Percentiles rank a stretch among this genome's conserved stretches.
phyloP scores from a whole-genome alignment of 2,329 filamentous ascomycete genomes.

The Metarhizium guizhouense region DNA sequence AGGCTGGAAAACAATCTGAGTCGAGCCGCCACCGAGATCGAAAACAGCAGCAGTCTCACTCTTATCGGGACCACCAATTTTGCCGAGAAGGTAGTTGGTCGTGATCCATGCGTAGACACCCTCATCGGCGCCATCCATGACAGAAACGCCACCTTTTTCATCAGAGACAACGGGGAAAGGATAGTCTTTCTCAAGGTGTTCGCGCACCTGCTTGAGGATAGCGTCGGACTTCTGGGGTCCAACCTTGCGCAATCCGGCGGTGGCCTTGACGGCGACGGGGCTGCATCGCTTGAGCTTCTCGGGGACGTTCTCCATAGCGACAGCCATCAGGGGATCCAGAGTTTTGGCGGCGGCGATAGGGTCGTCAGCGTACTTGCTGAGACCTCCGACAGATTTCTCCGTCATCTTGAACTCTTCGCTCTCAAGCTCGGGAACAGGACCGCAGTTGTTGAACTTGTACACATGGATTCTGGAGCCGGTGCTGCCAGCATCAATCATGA shows the following conservation, averaged over 20 bases:
- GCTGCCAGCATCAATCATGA: conserved; percentile 98
- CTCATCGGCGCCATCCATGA: conserved; percentile 97
- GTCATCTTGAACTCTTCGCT: conserved; percentile 91
- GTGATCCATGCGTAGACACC: conserved; percentile 99
- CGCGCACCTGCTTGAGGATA: conserved; percentile 78
- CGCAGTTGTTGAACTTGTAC: conserved; percentile 99
- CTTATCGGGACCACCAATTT: conserved; percentile 88
- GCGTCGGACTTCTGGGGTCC: conserved; percentile 71
- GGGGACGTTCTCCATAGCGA: conserved; percentile 76
- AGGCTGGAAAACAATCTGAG: conserved; percentile 97
- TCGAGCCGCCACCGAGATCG: conserved; percentile 92
- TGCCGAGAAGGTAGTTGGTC: conserved; percentile 94
- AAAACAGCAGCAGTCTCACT: conserved; percentile 89
- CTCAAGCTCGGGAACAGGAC: conserved; percentile 87
- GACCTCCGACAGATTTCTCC: conserved; percentile 69
- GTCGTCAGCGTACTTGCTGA: conserved; percentile 83
- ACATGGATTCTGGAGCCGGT: conserved; percentile 97
- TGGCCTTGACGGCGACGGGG: conserved; percentile 95
- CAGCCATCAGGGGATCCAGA: conserved; percentile 78
- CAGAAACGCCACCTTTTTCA: conserved; percentile 79
- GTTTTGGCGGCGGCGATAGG: conserved; percentile 82
- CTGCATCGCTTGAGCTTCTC: conserved; percentile 86
- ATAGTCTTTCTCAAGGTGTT: conserved; percentile 76
- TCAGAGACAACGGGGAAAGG: conserved; percentile 89
- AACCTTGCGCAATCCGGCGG: conserved; percentile 82